Conservation (phyloP, 2,329 filamentous ascomycete species). For the Paraconiothyrium brasiliense region DNA sequence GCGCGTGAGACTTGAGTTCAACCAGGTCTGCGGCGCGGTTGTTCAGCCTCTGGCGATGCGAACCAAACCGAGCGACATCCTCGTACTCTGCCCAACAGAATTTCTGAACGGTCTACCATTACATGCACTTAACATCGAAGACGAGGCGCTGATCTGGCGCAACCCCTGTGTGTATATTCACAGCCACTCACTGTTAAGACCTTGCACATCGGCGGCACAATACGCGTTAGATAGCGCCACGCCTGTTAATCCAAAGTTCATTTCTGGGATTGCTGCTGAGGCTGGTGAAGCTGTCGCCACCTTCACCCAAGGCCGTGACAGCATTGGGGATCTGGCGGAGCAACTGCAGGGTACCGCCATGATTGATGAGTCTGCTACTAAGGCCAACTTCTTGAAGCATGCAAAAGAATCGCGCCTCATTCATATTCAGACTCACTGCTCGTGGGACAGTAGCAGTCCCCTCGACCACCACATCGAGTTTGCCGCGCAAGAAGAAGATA, state of each 20-base stretch:
- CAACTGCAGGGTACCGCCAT: not conserved
- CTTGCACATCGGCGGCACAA: slow-evolving; percentile 9
- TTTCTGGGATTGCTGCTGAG: slow-evolving; percentile 6
- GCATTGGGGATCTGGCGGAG: not conserved
- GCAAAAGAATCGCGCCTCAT: slow-evolving; percentile 2
- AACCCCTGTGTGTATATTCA: slow-evolving; percentile 15
- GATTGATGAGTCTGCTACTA: slow-evolving; percentile 11
- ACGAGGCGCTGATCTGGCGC: slow-evolving; percentile 8
- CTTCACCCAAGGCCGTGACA: slow-evolving; percentile 4
- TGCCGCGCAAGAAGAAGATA: not conserved
- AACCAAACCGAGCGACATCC: slow-evolving; percentile 9
- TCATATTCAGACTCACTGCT: slow-evolving; percentile 17
- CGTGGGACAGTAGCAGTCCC: slow-evolving; percentile 12
- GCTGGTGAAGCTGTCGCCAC: not conserved
- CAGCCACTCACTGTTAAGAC: slow-evolving; percentile 13
- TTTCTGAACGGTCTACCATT: slow-evolving; percentile 11
- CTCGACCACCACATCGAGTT: slow-evolving; percentile 17
- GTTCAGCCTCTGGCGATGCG: slow-evolving; percentile 4
- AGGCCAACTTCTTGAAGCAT: slow-evolving; percentile 5
- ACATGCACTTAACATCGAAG: slow-evolving; percentile 9
- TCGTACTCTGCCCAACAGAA: slow-evolving; percentile 13
- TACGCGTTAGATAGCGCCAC: slow-evolving; percentile 1
- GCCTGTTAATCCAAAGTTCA: slow-evolving; percentile 3
- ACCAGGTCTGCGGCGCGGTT: slow-evolving; percentile 5
- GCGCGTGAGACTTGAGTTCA: not conserved